Percentiles rank a stretch among this genome's conserved stretches.
These are phyloP conservation scores for Fusarium longipes DNA, from an alignment of 2,329 filamentous ascomycete genomes.

Conservation along the genomic window DNA sequence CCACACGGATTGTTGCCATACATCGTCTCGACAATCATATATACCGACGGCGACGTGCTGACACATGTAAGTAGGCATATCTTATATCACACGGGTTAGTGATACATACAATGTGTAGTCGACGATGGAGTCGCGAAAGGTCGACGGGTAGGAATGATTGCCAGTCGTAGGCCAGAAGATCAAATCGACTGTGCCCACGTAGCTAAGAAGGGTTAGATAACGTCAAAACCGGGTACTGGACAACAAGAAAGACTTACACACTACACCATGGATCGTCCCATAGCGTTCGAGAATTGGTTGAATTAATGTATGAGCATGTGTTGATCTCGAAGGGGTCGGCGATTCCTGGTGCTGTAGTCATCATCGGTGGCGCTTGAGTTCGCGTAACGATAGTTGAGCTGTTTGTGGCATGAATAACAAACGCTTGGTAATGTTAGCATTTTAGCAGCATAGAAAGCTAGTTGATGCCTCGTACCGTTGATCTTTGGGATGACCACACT, in stretches of 20 bases:
- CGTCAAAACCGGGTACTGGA: neutral
- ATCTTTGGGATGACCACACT: neutral
- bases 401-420: neutral
- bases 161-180: slow-evolving; percentile 1
- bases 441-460: too few relatives aligned
- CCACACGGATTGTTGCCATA: neutral
- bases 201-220: neutral
- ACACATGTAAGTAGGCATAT: neutral
- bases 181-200: neutral
- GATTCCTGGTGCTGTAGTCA: neutral
- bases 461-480: neutral
- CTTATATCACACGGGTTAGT: too few relatives aligned
- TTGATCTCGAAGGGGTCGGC: neutral
- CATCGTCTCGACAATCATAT: neutral
- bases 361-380: neutral
- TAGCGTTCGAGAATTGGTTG: neutral
- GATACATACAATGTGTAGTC: slow-evolving; percentile 1
- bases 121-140: neutral
- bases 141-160: neutral
- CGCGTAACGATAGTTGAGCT: neutral
- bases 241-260: neutral
- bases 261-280: neutral
- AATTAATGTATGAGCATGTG: neutral
- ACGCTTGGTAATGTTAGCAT: neutral
- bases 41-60: neutral